These are phyloP conservation scores for Colletotrichum tabaci DNA, from an alignment of 2,329 filamentous ascomycete species.

Conservation along the genomic window DNA sequence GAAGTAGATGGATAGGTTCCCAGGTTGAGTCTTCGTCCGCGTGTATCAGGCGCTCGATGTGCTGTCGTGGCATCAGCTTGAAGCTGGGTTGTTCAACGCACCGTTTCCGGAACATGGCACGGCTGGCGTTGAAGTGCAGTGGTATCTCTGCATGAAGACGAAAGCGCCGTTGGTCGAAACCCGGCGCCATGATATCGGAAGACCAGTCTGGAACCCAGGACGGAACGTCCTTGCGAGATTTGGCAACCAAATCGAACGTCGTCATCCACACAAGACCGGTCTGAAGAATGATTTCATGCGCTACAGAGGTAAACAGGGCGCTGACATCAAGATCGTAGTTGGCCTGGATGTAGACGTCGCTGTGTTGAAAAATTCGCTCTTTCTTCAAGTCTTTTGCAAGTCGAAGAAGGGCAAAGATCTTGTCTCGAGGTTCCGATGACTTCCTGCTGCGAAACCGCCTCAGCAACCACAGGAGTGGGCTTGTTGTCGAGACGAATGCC, in stretches of 20 bases:
- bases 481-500: background rate
- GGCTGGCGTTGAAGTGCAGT: constrained; percentile 24
- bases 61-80: background rate
- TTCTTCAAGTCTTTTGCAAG: constrained; percentile 21
- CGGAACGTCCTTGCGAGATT: constrained; percentile 29
- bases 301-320: background rate
- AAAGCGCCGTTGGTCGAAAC: constrained; percentile 2
- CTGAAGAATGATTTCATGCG: background rate
- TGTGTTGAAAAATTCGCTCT: background rate
- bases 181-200: constrained; percentile 10
- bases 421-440: constrained; percentile 42
- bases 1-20: background rate
- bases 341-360: background rate
- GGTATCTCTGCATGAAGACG: constrained; percentile 10
- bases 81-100: background rate
- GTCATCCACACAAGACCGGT: constrained; percentile 33
- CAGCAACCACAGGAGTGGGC: constrained; percentile 35
- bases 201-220: constrained; percentile 44
- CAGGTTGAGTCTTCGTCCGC: background rate
- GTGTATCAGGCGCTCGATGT: background rate
- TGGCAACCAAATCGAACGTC: constrained; percentile 31
- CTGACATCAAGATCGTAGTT: constrained; percentile 1
- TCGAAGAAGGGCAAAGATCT: constrained; percentile 37
- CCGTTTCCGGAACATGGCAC: background rate
- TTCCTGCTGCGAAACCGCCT: constrained; percentile 30